Base-by-base conservation (phyloP, 306 rosid species). In the Quercus alba region DNA sequence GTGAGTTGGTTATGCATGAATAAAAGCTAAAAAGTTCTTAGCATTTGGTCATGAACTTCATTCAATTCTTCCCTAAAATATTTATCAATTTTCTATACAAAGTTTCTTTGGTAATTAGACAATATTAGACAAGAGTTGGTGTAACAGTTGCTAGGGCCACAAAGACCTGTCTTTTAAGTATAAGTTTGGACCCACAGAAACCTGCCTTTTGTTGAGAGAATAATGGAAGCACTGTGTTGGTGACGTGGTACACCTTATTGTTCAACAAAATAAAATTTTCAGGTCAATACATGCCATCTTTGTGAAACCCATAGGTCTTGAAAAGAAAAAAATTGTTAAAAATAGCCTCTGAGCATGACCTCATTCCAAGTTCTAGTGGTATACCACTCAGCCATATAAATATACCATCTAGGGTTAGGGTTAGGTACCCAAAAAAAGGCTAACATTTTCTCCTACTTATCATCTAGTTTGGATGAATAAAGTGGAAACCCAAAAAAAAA, bases 371-470 rank as follows among this genome's bases (percentile, higher is more conserved):
- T 33, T 69, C 78, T 76, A 75, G 67, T 20, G 69, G 35, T 33
- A 28, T 6, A 56, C 30, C 83, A 73, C 73, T 3, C 75, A 73
- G 58, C 85, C 66, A 46, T 72, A 76, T 76, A 84, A 79, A 81
- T 73, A 75, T 75, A 73, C 61, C 72, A 68, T 28, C 90, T 88
- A 88, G 94, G 94, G 87, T 84, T 91, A 91, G 97, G 89, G 89
- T 85, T 87, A 81, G 81, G 75, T 83, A 82, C 78, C 46, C 46
- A 2, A 81, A 86, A 23, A 49, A 55, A 57, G 64, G 62, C 15
- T 13, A 57, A 1, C 17, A 25, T 7, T 62, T 46, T 72, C 18
- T 30, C 46, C 25, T 14, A 41, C 46, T 28, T 14, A 1, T 18
- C 62, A 56, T 66, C 62, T 74, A 46, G 66, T 17, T 64, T 69